Conservation (phyloP, 305 asterid species). For the Solanum aculeatissimum region DNA sequence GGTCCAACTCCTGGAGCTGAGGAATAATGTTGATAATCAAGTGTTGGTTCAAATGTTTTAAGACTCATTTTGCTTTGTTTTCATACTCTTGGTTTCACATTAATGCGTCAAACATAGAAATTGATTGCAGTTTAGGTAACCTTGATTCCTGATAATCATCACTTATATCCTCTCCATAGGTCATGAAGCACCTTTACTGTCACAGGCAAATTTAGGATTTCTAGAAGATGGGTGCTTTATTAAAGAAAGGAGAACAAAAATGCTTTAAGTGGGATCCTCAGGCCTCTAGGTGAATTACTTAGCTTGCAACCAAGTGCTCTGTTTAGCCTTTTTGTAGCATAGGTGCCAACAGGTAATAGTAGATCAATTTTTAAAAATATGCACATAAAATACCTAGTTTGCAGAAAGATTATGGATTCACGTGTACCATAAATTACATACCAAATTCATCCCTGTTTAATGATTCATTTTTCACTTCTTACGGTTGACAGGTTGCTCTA, state of each 20-base stretch:
- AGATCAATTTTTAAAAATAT: neutral
- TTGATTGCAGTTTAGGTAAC: neutral
- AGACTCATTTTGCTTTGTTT: neutral
- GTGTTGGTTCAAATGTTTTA: neutral
- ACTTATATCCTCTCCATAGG: neutral
- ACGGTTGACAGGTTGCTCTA: slow-evolving; percentile 66
- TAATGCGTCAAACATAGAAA: neutral
- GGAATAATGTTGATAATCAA: neutral
- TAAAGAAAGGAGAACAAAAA: neutral
- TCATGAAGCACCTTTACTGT: neutral
- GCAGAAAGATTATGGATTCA: neutral
- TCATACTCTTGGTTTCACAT: neutral
- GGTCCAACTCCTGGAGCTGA: neutral
- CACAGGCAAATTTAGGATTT: neutral
- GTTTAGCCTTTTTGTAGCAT: neutral
- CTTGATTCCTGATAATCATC: neutral
- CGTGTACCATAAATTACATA: neutral
- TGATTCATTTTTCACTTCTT: neutral
- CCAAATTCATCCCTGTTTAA: neutral
- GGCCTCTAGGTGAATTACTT: neutral
- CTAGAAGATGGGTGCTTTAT: neutral
- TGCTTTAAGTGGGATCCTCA: neutral
- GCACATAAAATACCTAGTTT: neutral
- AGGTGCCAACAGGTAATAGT: neutral
- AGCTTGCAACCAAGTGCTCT: neutral